Conservation (phyloP, 768 basidiomycete species). For the Pleurotus eryngii region DNA sequence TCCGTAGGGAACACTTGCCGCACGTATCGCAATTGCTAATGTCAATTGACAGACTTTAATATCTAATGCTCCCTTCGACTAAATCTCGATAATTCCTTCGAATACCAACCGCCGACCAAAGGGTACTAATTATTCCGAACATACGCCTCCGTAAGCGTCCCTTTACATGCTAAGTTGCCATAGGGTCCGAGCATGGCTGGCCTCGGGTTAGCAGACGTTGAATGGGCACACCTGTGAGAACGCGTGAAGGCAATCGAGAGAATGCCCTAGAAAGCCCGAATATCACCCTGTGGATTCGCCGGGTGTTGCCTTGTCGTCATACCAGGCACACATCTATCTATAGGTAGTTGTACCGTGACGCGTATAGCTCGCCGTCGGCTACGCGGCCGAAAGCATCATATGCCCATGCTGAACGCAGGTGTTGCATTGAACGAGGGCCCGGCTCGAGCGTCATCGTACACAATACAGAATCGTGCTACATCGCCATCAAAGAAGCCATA, state of each 20-base stretch:
- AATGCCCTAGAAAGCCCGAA: conserved; percentile 5
- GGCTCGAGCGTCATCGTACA: too few relatives aligned
- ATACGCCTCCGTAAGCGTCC: background rate
- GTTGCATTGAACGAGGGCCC: background rate
- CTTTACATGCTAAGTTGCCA: background rate
- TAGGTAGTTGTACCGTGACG: background rate
- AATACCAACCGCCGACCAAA: conserved; percentile 1
- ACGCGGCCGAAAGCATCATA: background rate
- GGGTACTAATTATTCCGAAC: background rate
- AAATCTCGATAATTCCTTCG: background rate
- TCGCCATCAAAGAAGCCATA: too few relatives aligned
- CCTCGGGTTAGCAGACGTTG: conserved; percentile 2
- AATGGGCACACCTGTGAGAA: conserved; percentile 2
- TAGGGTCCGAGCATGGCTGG: background rate
- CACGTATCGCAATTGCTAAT: conserved; percentile 3
- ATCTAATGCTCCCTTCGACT: background rate
- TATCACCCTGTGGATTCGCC: background rate
- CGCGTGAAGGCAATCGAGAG: background rate
- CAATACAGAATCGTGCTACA: too few relatives aligned
- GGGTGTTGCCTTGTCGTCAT: conserved; percentile 1
- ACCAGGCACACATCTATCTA: background rate
- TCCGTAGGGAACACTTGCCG: conserved; percentile 5
- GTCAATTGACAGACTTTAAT: background rate
- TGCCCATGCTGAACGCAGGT: background rate
- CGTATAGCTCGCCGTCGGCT: background rate